Conservation (phyloP, 495 filamentous ascomycete species). For the Penicillium parvum region DNA sequence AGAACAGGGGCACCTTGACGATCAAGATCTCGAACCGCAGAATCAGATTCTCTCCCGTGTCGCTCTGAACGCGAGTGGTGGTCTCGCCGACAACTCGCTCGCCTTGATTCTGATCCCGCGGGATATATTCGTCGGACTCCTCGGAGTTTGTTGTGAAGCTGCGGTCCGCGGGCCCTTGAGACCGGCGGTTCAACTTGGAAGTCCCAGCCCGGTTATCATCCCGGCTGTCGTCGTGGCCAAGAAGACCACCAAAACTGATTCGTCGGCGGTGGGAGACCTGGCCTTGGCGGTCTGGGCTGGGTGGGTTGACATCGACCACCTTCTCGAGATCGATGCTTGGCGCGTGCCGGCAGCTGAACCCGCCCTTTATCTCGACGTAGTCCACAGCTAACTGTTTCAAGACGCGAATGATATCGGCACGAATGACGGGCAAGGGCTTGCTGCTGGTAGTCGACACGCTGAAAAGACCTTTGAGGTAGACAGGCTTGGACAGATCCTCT, state of each 20-base stretch:
- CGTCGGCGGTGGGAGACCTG: constrained; percentile 63
- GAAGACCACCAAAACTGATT: constrained; percentile 77
- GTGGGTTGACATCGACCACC: constrained; percentile 53
- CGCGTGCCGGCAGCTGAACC: constrained; percentile 81
- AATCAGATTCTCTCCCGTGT: constrained; percentile 72
- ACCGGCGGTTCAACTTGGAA: constrained; percentile 31
- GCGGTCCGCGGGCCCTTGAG: constrained; percentile 53
- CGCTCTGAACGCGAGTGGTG: constrained; percentile 79
- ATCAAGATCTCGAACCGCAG: constrained; percentile 95
- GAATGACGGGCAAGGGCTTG: constrained; percentile 78
- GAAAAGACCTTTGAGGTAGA: constrained; percentile 96
- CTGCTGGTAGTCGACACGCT: constrained; percentile 95
- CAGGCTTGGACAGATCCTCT: constrained; percentile 71
- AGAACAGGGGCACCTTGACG: constrained; percentile 93
- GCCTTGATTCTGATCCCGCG: constrained; percentile 31
- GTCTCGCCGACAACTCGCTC: constrained; percentile 68
- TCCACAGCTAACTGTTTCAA: constrained; percentile 83
- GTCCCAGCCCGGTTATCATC: constrained; percentile 30
- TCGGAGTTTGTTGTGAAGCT: constrained; percentile 76
- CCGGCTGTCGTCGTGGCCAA: constrained; percentile 53
- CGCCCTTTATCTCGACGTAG: constrained; percentile 86
- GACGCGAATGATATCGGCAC: constrained; percentile 87
- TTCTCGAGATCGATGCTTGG: constrained; percentile 86
- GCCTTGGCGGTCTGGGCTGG: constrained; percentile 51
- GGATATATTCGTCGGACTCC: constrained; percentile 66